phyloP scores from a whole-genome alignment of 306 rosid species.

The Gastrolobium villosum region DNA sequence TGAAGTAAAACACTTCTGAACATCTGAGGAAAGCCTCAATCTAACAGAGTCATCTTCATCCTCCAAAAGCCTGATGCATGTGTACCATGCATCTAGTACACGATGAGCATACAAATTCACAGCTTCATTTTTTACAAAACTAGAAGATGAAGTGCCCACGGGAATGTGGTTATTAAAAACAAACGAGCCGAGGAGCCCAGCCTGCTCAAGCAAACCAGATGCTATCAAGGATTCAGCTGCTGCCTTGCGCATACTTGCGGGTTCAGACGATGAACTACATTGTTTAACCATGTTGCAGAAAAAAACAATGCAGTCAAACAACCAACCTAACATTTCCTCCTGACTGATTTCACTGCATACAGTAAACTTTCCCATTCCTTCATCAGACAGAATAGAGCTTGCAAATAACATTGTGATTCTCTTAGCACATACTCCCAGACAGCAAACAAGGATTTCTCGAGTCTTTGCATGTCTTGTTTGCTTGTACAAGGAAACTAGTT shows the following conservation, averaged over 20 bases:
- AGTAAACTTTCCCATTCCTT: slow-evolving; percentile 31
- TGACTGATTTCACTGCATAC: slow-evolving; percentile 48
- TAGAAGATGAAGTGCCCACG: slow-evolving; percentile 42
- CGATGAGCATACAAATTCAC: slow-evolving; percentile 73
- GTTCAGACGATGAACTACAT: slow-evolving; percentile 76
- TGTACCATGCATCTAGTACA: slow-evolving; percentile 78
- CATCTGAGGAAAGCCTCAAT: slow-evolving; percentile 71
- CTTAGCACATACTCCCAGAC: slow-evolving; percentile 81
- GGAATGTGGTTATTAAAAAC: slow-evolving; percentile 57
- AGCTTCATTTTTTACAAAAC: slow-evolving; percentile 59
- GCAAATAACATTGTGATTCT: slow-evolving; percentile 64
- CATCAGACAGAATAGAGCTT: slow-evolving; percentile 55
- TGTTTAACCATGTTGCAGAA: slow-evolving; percentile 66
- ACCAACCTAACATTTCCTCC: slow-evolving; percentile 48
- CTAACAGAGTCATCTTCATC: slow-evolving; percentile 89
- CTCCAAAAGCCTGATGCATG: slow-evolving; percentile 91
- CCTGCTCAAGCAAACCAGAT: slow-evolving; percentile 91
- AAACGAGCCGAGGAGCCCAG: slow-evolving; percentile 58
- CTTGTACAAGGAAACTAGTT: slow-evolving; percentile 69
- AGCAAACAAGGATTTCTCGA: slow-evolving; percentile 74
- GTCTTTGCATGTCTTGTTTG: slow-evolving; percentile 81
- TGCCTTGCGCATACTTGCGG: slow-evolving; percentile 80
- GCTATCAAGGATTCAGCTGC: slow-evolving; percentile 85
- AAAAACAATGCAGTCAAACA: slow-evolving; percentile 64
- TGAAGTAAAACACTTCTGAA: slow-evolving; percentile 70